phyloP scores from a whole-genome alignment of 805 yeast species.

The Metschnikowia vanudenii region DNA sequence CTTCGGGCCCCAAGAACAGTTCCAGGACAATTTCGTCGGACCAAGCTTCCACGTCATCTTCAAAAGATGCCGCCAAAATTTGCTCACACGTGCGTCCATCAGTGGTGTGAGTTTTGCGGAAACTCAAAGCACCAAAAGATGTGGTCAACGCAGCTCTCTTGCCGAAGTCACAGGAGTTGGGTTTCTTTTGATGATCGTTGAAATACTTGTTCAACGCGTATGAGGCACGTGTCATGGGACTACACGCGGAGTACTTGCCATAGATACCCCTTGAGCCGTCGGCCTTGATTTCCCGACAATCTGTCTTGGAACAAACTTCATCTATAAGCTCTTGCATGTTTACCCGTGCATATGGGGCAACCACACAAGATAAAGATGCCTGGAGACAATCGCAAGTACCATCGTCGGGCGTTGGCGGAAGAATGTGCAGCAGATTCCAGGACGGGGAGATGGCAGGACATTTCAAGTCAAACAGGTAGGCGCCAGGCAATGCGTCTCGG shows the following conservation, averaged over 20 bases:
- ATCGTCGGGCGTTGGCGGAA: conserved; percentile 44
- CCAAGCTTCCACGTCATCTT: background rate
- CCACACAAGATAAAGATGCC: conserved; percentile 39
- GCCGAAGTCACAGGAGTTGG: conserved; percentile 26
- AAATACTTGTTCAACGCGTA: conserved; percentile 41
- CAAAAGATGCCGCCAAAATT: conserved; percentile 1
- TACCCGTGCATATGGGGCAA: conserved; percentile 25
- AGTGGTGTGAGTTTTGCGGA: conserved; percentile 16
- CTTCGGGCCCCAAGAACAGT: background rate
- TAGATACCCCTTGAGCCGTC: conserved; percentile 39
- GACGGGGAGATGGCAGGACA: conserved; percentile 12
- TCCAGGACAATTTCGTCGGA: background rate
- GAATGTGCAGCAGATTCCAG: conserved; percentile 15
- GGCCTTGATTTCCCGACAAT: conserved; percentile 39
- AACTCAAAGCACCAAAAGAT: conserved; percentile 19
- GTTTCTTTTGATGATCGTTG: conserved; percentile 20
- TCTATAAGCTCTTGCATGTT: conserved; percentile 23
- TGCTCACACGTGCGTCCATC: conserved; percentile 29
- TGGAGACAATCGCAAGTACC: conserved; percentile 46
- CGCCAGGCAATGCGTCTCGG: conserved; percentile 1
- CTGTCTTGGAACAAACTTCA: conserved; percentile 36
- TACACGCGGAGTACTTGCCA: conserved; percentile 43
- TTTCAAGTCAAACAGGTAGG: background rate
- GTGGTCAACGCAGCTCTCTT: conserved; percentile 25
- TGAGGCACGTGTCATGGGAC: conserved; percentile 36